A percentile compares a stretch with the other conserved stretches of the same genome.
These are phyloP conservation scores for Avena insularis DNA, from an alignment of 176 grass and related monocot genomes.

Conservation along the genomic window DNA sequence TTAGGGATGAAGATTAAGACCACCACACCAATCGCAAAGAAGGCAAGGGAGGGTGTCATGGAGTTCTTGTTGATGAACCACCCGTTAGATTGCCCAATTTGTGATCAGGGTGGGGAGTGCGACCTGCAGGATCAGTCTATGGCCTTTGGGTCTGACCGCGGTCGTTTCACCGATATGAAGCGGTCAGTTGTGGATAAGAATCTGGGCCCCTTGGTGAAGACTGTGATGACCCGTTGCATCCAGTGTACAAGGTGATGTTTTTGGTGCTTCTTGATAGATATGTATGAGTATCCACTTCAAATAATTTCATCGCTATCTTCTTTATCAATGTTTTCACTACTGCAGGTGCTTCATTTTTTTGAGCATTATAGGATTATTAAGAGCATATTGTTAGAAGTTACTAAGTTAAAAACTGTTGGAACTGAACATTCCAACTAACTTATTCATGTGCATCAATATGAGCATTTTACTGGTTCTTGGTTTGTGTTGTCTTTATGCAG, in stretches of 20 bases:
- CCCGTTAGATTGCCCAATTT: conserved; percentile 95
- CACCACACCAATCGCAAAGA: conserved; percentile 89
- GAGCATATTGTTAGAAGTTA: background rate
- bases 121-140: conserved; percentile 98
- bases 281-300: background rate
- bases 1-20: conserved; percentile 99
- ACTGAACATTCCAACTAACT: background rate
- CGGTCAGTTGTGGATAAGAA: conserved; percentile 96
- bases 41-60: conserved; percentile 99
- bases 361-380: background rate
- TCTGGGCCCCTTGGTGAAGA: conserved; percentile 96
- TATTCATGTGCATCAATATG: background rate
- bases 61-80: conserved; percentile 99
- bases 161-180: conserved; percentile 98
- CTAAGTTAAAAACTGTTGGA: background rate
- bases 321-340: background rate
- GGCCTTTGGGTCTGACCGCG: conserved; percentile 96
- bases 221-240: conserved; percentile 99
- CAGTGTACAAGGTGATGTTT: conserved; percentile 88
- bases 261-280: conserved; percentile 8
- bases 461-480: background rate
- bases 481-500: background rate
- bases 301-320: background rate
- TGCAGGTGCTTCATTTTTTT: background rate
- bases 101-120: conserved; percentile 95